Percentiles rank a stretch among this genome's conserved stretches.
These are phyloP conservation scores for Leccinum longicurvipes DNA, from an alignment of 768 basidiomycete species.

Conservation along the genomic window DNA sequence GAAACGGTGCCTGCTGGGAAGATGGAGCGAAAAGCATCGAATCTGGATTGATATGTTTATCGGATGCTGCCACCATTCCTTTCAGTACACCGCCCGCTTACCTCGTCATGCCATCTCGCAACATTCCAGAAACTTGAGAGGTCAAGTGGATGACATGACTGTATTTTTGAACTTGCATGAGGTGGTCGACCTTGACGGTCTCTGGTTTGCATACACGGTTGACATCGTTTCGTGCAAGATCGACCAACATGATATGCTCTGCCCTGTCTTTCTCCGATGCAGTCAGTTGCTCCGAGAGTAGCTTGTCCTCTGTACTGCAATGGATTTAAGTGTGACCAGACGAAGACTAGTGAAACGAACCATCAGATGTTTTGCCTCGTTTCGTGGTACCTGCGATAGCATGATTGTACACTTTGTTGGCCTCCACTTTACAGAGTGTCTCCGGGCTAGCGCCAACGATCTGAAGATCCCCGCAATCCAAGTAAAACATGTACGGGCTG, in stretches of 20 bases:
- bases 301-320: slow-evolving; percentile 76
- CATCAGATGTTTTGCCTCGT: slow-evolving; percentile 81
- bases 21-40: slow-evolving; percentile 98
- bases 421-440: slow-evolving; percentile 93
- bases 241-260: slow-evolving; percentile 99
- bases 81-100: slow-evolving; percentile 28
- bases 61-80: slow-evolving; percentile 3
- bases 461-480: slow-evolving; percentile 91
- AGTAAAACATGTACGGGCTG: slow-evolving; percentile 98
- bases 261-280: slow-evolving; percentile 93
- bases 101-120: slow-evolving; percentile 85
- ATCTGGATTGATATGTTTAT: slow-evolving; percentile 44
- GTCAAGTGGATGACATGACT: slow-evolving; percentile 98
- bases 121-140: slow-evolving; percentile 84
- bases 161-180: slow-evolving; percentile 93
- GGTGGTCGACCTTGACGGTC: slow-evolving; percentile 93
- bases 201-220: slow-evolving; percentile 94
- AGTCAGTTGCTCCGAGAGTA: slow-evolving; percentile 67
- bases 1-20: slow-evolving; percentile 99
- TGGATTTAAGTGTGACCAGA: slow-evolving; percentile 5
- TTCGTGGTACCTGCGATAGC: slow-evolving; percentile 95
- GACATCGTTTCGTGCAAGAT: slow-evolving; percentile 96
- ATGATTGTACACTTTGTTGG: slow-evolving; percentile 91
- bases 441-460: slow-evolving; percentile 98
- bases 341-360: slow-evolving; percentile 40